Percentiles rank a stretch among this genome's conserved stretches.
These are phyloP conservation scores for Entamoeba invadens DNA, from an alignment of 208 protist genomes.

Conservation along the genomic window DNA sequence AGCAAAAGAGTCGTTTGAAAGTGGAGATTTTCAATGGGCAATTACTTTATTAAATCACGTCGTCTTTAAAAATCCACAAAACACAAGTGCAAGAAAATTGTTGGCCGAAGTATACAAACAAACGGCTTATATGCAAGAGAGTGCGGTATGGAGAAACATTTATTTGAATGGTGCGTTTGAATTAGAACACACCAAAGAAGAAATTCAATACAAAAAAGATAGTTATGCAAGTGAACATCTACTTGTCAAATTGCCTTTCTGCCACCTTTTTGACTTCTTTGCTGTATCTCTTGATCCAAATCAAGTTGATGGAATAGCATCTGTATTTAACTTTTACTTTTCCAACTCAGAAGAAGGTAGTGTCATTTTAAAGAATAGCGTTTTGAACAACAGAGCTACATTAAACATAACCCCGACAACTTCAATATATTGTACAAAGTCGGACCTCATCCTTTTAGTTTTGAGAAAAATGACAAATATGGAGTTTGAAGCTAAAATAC, in stretches of 20 bases:
- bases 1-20: not conserved
- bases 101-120: not conserved
- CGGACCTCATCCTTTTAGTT: too few species aligned
- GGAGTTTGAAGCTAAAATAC: too few species aligned
- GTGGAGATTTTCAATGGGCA: not conserved
- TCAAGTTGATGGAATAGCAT: not conserved
- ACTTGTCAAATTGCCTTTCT: not conserved
- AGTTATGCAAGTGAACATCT: not conserved
- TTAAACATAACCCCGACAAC: not conserved
- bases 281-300: not conserved
- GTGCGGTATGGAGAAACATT: too few species aligned
- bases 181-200: not conserved
- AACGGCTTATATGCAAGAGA: not conserved
- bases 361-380: not conserved
- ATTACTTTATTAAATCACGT: not conserved
- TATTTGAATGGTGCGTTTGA: not conserved
- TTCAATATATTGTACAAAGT: too few species aligned
- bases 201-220: not conserved
- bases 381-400: not conserved
- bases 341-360: not conserved
- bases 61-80: not conserved
- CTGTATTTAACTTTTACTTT: not conserved
- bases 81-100: not conserved
- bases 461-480: too few species aligned
- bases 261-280: not conserved